Conservation (phyloP, 352 stramenopile genomes). For the Globisporangium splendens region DNA sequence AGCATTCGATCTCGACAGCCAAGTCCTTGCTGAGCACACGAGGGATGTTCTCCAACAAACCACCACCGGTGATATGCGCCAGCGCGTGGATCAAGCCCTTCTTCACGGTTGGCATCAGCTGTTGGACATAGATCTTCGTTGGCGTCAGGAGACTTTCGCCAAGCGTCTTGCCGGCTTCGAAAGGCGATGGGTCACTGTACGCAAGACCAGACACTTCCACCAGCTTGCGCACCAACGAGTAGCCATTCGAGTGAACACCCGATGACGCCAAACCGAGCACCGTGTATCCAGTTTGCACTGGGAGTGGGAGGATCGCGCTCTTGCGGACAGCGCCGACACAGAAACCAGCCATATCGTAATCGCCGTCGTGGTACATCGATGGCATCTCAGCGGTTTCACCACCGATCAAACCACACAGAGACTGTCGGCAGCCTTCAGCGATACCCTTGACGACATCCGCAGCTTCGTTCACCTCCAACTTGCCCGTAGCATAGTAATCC, state of each 20-base stretch:
- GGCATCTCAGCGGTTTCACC: slow-evolving; percentile 98
- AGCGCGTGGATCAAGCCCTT: slow-evolving; percentile 88
- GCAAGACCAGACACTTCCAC: slow-evolving; percentile 88
- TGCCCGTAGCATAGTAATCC: slow-evolving; percentile 98
- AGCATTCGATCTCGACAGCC: slow-evolving; percentile 91
- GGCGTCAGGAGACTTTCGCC: slow-evolving; percentile 94
- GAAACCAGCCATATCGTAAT: slow-evolving; percentile 99
- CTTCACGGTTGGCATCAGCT: slow-evolving; percentile 80
- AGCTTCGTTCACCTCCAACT: slow-evolving; percentile 94
- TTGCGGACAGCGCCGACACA: slow-evolving; percentile 94
- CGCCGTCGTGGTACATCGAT: slow-evolving; percentile 96
- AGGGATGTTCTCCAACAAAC: slow-evolving; percentile 97
- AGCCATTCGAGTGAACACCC: slow-evolving; percentile 98
- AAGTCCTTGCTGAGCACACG: slow-evolving; percentile 92
- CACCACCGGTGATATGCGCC: slow-evolving; percentile 98
- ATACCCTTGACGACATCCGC: slow-evolving; percentile 96
- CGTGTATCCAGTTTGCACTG: slow-evolving; percentile 86
- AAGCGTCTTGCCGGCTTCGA: slow-evolving; percentile 80
- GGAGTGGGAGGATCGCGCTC: slow-evolving; percentile 82
- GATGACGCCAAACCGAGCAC: slow-evolving; percentile 95
- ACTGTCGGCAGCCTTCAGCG: slow-evolving; percentile 95
- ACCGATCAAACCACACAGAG: slow-evolving; percentile 95
- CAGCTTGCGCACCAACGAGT: slow-evolving; percentile 97
- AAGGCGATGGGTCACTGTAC: slow-evolving; percentile 79
- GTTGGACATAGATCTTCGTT: slow-evolving; percentile 98